These are phyloP conservation scores for Leptosphaerulina australis DNA, from an alignment of 2,329 filamentous ascomycete genomes.

Conservation along the genomic window DNA sequence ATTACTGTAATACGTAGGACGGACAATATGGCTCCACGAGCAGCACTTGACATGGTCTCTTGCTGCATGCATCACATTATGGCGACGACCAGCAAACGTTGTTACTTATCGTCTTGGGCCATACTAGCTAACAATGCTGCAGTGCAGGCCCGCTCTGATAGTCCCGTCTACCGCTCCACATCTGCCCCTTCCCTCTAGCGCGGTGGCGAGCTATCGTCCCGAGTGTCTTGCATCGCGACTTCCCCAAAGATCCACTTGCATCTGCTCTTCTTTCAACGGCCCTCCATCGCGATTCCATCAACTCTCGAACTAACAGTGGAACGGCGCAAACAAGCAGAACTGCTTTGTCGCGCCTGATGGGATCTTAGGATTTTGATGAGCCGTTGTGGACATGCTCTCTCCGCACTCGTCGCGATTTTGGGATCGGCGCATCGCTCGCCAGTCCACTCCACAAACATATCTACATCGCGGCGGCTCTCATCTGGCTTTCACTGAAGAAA, in stretches of 20 bases:
- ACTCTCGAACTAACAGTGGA: neutral
- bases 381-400: slow-evolving; percentile 25
- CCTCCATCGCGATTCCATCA: neutral
- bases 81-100: neutral
- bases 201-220: neutral
- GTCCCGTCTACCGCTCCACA: neutral
- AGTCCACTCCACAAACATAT: neutral
- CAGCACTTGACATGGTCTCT: neutral
- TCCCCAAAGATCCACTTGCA: neutral
- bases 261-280: neutral
- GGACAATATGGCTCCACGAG: neutral
- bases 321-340: neutral
- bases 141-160: neutral
- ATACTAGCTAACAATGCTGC: neutral
- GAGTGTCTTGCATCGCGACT: neutral
- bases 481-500: neutral
- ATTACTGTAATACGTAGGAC: slow-evolving; percentile 10
- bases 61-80: neutral
- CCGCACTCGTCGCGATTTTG: slow-evolving; percentile 20
- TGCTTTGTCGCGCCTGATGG: slow-evolving; percentile 1
- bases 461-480: slow-evolving; percentile 1
- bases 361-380: neutral
- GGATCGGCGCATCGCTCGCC: slow-evolving; percentile 10
- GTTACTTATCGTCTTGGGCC: neutral
- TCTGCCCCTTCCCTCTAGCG: slow-evolving; percentile 5